Conservation (phyloP, 1,139 yeast genomes). For the Debaryomyces sp. region DNA sequence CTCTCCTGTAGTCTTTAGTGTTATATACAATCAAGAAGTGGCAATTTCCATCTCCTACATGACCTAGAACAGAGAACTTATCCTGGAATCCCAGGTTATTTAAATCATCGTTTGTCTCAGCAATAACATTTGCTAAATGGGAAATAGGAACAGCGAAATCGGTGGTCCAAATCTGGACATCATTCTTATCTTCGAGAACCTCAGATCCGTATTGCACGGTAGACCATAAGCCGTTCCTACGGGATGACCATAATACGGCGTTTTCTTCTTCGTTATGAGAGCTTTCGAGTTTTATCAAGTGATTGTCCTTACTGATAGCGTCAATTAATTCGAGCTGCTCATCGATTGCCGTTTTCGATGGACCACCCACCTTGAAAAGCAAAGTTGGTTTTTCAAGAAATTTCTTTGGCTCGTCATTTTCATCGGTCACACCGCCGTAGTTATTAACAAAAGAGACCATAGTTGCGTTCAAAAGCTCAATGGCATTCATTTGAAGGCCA, state of each 20-base stretch:
- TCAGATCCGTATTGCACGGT: slow-evolving; percentile 66
- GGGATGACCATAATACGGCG: slow-evolving; percentile 79
- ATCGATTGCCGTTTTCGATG: slow-evolving; percentile 50
- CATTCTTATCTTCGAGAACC: slow-evolving; percentile 47
- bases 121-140: slow-evolving; percentile 46
- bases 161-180: slow-evolving; percentile 80
- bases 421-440: slow-evolving; percentile 16
- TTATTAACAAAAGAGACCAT: slow-evolving; percentile 47
- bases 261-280: slow-evolving; percentile 70
- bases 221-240: slow-evolving; percentile 89
- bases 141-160: slow-evolving; percentile 72
- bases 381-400: slow-evolving; percentile 70
- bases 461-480: slow-evolving; percentile 44
- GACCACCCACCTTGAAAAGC: slow-evolving; percentile 73
- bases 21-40: slow-evolving; percentile 56
- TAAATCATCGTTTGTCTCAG: slow-evolving; percentile 53
- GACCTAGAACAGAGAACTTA: slow-evolving; percentile 57
- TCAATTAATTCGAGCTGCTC: slow-evolving; percentile 60
- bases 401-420: slow-evolving; percentile 22
- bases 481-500: slow-evolving; percentile 49
- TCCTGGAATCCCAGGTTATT: slow-evolving; percentile 38
- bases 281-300: slow-evolving; percentile 54
- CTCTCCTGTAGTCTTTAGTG: slow-evolving; percentile 39
- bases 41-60: slow-evolving; percentile 67
- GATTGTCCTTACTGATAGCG: slow-evolving; percentile 52